Percentiles rank a stretch among this genome's conserved stretches.
phyloP scores from a whole-genome alignment of 306 rosid species.

The Lupinus albus region DNA sequence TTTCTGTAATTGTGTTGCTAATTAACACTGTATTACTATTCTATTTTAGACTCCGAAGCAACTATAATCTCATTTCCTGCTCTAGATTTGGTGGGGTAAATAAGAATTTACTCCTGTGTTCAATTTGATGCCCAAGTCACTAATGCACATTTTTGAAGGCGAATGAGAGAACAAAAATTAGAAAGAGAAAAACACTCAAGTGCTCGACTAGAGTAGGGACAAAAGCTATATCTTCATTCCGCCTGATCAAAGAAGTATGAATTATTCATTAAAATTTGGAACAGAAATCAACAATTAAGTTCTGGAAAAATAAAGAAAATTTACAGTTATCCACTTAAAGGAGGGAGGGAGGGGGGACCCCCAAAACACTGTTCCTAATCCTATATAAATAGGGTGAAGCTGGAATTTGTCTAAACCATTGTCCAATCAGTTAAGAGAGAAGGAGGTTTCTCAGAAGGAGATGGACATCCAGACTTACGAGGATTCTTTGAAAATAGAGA shows the following conservation, averaged over 20 bases:
- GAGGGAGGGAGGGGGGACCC: neutral
- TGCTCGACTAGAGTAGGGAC: neutral
- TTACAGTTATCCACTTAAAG: constrained; percentile 55
- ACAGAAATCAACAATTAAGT: constrained; percentile 22
- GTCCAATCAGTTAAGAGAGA: constrained; percentile 54
- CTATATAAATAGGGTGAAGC: constrained; percentile 28
- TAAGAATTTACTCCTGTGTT: neutral
- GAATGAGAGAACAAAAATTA: neutral
- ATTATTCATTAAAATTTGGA: constrained; percentile 30
- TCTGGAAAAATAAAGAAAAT: constrained; percentile 43
- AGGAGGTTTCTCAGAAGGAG: constrained; percentile 49
- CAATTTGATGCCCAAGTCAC: neutral
- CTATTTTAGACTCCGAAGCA: neutral
- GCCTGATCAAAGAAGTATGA: constrained; percentile 26
- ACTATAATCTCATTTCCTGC: constrained; percentile 1
- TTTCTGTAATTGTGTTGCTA: neutral
- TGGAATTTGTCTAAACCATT: constrained; percentile 44
- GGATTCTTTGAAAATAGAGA: constrained; percentile 78
- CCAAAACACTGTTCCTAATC: constrained; percentile 23
- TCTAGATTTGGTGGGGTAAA: neutral
- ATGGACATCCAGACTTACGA: constrained; percentile 52
- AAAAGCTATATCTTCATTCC: constrained; percentile 32
- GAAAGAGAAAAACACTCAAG: neutral
- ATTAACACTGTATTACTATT: neutral
- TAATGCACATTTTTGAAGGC: neutral